Percentiles rank a stretch among this genome's conserved stretches.
Conservation (phyloP, 495 filamentous ascomycete species). For the Penicillium turbatum region DNA sequence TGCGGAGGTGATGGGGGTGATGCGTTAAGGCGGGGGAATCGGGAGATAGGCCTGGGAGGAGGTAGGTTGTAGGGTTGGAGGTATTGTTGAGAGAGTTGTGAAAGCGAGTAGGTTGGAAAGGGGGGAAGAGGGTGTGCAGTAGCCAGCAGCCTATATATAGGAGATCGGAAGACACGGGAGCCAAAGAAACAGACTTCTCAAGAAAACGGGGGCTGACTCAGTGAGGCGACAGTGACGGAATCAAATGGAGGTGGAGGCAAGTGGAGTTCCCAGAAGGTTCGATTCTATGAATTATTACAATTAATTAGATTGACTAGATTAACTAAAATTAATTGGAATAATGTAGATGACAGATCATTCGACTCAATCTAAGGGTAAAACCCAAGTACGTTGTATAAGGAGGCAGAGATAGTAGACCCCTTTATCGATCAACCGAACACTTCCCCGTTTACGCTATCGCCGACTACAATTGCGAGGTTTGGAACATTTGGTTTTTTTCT, state of each 20-base stretch:
- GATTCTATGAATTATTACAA: slow-evolving; percentile 4
- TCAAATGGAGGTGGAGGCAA: slow-evolving; percentile 16
- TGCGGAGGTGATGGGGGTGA: slow-evolving; percentile 21
- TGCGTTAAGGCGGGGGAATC: not conserved
- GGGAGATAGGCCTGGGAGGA: not conserved
- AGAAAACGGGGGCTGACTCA: slow-evolving; percentile 25
- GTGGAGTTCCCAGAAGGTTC: slow-evolving; percentile 24
- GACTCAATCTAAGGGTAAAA: too few species aligned
- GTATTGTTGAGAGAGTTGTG: too few species aligned
- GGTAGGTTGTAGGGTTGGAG: slow-evolving; percentile 29
- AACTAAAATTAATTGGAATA: too few species aligned
- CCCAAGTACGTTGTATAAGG: too few species aligned
- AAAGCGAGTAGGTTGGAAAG: slow-evolving; percentile 31
- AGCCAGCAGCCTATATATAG: slow-evolving; percentile 4
- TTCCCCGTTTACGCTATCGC: too few species aligned
- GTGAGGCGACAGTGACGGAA: slow-evolving; percentile 28
- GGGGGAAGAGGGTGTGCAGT: slow-evolving; percentile 10
- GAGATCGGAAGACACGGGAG: slow-evolving; percentile 29
- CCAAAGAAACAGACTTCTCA: slow-evolving; percentile 20
- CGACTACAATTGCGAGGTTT: too few species aligned
- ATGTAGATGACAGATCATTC: too few species aligned
- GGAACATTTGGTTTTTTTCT: not conserved
- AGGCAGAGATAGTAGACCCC: too few species aligned
- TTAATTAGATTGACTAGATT: too few species aligned
- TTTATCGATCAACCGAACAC: too few species aligned